Evolutionary conservation across 257 asterid genomes (phyloP), one percentile per base, ranked within the genome.

Genomic region (Jasminum sambac): DNA sequence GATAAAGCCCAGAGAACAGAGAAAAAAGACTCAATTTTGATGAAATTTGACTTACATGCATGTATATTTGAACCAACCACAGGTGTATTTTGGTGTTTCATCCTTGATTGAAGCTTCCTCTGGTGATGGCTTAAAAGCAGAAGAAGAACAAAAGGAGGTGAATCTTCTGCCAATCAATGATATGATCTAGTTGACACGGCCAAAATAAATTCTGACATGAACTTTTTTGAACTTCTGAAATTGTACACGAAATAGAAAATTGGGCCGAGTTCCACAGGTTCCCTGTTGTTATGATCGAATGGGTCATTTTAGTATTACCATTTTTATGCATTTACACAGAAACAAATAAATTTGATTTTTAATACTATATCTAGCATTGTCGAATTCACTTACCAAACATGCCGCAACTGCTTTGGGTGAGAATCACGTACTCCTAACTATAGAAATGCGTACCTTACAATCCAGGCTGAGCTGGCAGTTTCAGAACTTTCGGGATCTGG

Each of bases 131-230:
- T 76, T 68, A 69, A 94, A 88, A 80, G 90, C 90, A 8, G 96
- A 85, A 80, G 97, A 94, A 83, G 97, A 93, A 71, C 96, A 94
- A 71, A 90, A 88, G 86, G 97, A 91, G 97, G 98, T 93, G 67
- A 74, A 12, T 38, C 8, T 69, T 55, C 17, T 43, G 66, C 68
- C 37, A 25, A 25, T 59, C 16, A 68, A 74, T 61, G 42, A 57
- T 42, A 66, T 8, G 9, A 30, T 8, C 26, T 61, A 38, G 26
- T 37, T 42, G 55, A 64, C 30, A 44, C 5, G 23, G 39, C 38
- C 59, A 21, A 43, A 37, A 75, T 40, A 41, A 50, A 59, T 39
- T 14, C 26, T 43, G 9, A 5, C 12, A 25, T 5, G 7, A 40
- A 14, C 8, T 10, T 5, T 40, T 23, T 55, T 55, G 21, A 19